Base-by-base conservation (phyloP, 306 rosid genomes). In the Dryas octopetala region DNA sequence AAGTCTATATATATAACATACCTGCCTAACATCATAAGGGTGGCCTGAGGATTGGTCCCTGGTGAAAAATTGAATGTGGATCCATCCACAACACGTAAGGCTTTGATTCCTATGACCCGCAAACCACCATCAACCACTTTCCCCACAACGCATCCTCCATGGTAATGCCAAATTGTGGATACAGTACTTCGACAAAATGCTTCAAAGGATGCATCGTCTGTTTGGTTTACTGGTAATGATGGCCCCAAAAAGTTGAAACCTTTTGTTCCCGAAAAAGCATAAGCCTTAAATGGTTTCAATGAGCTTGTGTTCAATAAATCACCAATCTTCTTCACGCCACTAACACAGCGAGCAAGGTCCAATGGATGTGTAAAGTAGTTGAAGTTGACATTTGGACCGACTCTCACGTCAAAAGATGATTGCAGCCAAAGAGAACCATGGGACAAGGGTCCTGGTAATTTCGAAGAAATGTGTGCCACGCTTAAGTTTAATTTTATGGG, bases 31-130 rank as follows among this genome's bases (percentile, higher is more conserved):
- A 81, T 81, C 80, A 81, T 70, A 6, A 81, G 7, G 15, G 84
- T 81, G 32, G 81, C 84, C 53, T 61, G 75, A 71, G 77, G 84
- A 52, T 81, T 81, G 3, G 84, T 76, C 40, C 80, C 84, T 3
- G 84, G 84, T 6, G 84, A 63, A 26, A 23, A 15, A 5, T 15
- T 48, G 46, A 69, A 76, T 0, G 44, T 64, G 6, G 84, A 81
- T 15, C 77, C 70, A 23, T 81, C 84, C 0, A 81, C 80, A 1
- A 81, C 77, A 12, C 84, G 80, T 28, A 75, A 62, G 0, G 71
- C 46, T 1, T 76, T 6, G 0, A 70, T 38, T 44, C 77, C 84
- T 5, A 65, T 70, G 3, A 75, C 80, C 23, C 54, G 52, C 46
- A 75, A 81, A 19, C 70, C 67, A 40, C 19, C 77, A 17, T 81